phyloP scores from a whole-genome alignment of 257 asterid genomes.

The Solanum chilense region DNA sequence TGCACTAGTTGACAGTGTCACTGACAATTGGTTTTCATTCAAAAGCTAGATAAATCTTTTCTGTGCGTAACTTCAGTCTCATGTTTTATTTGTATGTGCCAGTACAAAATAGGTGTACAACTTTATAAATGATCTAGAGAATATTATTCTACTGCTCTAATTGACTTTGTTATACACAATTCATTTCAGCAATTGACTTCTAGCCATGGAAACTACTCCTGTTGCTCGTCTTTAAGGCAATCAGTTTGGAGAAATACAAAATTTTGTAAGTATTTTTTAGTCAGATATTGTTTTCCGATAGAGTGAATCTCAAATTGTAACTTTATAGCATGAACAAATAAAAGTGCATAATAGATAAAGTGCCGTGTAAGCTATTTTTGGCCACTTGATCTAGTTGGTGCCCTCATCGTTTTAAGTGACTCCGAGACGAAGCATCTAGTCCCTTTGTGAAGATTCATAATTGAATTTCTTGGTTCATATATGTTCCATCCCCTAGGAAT shows the following conservation, averaged over 20 bases:
- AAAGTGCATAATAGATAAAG: not conserved
- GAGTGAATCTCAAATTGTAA: not conserved
- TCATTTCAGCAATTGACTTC: constrained; percentile 35
- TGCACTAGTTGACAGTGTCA: not conserved
- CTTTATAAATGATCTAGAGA: not conserved
- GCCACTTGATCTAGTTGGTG: not conserved
- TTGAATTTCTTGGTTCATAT: not conserved
- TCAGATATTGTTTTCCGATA: not conserved
- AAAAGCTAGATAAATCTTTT: not conserved
- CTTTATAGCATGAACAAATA: not conserved
- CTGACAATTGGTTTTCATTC: not conserved
- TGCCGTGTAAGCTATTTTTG: not conserved
- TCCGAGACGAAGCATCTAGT: not conserved
- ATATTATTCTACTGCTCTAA: not conserved
- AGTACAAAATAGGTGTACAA: not conserved
- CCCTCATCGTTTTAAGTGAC: not conserved
- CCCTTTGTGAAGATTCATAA: not conserved
- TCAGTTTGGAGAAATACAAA: constrained; percentile 24
- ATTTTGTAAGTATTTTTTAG: constrained; percentile 38
- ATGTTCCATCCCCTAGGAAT: not conserved
- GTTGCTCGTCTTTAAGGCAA: constrained; percentile 24
- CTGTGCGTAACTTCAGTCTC: not conserved
- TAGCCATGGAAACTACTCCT: constrained; percentile 19
- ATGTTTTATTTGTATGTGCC: not conserved
- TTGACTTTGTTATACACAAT: constrained; percentile 2